These are phyloP conservation scores for Isabelozyma pseudorhagii DNA, from an alignment of 805 yeast genomes.

Conservation along the genomic window DNA sequence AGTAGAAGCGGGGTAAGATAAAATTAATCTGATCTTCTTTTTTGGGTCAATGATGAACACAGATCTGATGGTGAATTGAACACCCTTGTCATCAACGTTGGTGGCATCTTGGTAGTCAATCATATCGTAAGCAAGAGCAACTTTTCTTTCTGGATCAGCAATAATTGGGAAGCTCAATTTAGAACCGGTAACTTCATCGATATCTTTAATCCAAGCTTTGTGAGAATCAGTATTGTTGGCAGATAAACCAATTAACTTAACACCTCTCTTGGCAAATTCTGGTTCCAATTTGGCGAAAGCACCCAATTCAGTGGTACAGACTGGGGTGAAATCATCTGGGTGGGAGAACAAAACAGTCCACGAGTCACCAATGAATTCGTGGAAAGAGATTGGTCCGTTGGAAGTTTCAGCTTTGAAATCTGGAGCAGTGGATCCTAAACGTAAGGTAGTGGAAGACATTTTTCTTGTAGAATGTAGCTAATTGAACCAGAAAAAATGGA, in stretches of 20 bases:
- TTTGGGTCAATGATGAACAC: constrained; percentile 88
- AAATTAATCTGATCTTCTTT: constrained; percentile 81
- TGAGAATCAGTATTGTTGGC: constrained; percentile 82
- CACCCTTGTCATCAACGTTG: constrained; percentile 65
- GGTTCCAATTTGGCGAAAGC: constrained; percentile 88
- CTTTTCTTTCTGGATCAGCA: constrained; percentile 82
- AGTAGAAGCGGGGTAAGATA: constrained; percentile 89
- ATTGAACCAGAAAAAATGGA: not conserved
- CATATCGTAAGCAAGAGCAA: constrained; percentile 70
- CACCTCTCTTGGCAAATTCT: constrained; percentile 80
- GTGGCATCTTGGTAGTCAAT: constrained; percentile 67
- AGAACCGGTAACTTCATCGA: constrained; percentile 79
- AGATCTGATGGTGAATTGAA: constrained; percentile 86
- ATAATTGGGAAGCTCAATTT: constrained; percentile 84
- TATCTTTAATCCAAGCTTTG: constrained; percentile 85
- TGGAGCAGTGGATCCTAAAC: constrained; percentile 86
- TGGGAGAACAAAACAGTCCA: constrained; percentile 92
- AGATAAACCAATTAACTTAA: constrained; percentile 85
- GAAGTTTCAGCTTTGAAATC: constrained; percentile 83
- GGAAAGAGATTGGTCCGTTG: constrained; percentile 80
- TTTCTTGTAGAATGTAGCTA: not conserved
- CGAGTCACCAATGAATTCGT: constrained; percentile 77
- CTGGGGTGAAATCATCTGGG: constrained; percentile 97
- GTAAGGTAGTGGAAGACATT: constrained; percentile 28
- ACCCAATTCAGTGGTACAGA: constrained; percentile 94